Base-by-base conservation (phyloP, 73 alveolate genomes). In the Paramecium biaurelia region DNA sequence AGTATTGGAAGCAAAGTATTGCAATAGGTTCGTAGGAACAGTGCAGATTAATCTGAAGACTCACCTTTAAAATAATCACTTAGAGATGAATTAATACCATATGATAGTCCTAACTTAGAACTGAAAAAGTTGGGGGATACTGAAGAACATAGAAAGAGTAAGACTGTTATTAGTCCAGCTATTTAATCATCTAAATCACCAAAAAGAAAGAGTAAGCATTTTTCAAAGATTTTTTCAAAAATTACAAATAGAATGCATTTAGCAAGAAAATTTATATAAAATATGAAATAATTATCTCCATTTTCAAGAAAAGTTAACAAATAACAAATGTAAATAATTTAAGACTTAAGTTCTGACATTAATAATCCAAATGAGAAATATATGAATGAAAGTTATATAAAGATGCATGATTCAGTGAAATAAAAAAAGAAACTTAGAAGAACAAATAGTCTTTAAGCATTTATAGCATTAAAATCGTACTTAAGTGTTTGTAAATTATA, bases 181-280 rank as follows among this genome's bases (percentile, higher is more conserved):
- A 21, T 8, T 58, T 23, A 23, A 58, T 58, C 76, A 58, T 58
- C 76, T 11, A 63, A 63, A 24, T 63, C 84, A 26, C 84, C 84
- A 26, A 63, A 63, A 32, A 63, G 84, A 26, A 63, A 63, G 12
- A 63, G 28, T 63, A 63, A 63, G 12, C 84, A 63, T 47, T 47
- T 79, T 79, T 79, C 90, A 11, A 79, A 79, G 28, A 79, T 79
- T 37, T 79, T 79, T 7, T 23, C 90, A 5, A 79, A 79, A 79
- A 38, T 79, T 21, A 79, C 90, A 42, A 42, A 32, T 30, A 79
- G 56, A 42, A 45, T 79, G 74, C 70, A 79, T 30, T 26, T 79
- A 7, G 43, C 56, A 8, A 79, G 18, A 26, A 79, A 79, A 79
- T 79, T 79, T 57, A 47, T 79, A 2, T 41, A 41, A 42, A 79